Conservation (phyloP, 2,329 filamentous ascomycete species). For the Xylariaceae sp. region DNA sequence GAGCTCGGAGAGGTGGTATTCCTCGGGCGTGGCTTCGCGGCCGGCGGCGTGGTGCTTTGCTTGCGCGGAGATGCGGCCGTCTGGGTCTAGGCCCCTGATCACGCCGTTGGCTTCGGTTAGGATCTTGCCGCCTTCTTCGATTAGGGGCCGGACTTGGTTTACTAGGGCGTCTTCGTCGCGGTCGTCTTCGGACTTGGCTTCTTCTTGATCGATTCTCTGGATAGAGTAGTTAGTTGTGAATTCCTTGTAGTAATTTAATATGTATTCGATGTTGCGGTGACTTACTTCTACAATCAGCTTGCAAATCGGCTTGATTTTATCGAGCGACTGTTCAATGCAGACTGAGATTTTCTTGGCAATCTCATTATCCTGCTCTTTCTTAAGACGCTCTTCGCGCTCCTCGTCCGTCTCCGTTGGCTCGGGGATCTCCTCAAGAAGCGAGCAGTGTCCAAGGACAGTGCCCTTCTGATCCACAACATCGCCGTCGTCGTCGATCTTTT, state of each 20-base stretch:
- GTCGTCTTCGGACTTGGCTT: constrained; percentile 78
- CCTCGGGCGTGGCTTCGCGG: constrained; percentile 74
- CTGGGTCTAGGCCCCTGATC: constrained; percentile 83
- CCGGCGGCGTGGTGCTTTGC: constrained; percentile 76
- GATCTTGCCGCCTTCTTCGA: constrained; percentile 79
- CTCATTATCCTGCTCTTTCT: constrained; percentile 65
- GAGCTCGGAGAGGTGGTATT: constrained; percentile 77
- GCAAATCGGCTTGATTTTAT: constrained; percentile 79
- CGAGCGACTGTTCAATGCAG: constrained; percentile 73
- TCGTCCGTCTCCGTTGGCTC: constrained; percentile 54
- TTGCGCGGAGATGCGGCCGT: constrained; percentile 77
- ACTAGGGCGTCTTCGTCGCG: constrained; percentile 88
- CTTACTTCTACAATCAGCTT: constrained; percentile 77
- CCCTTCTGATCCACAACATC: constrained; percentile 69
- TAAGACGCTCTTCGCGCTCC: constrained; percentile 52
- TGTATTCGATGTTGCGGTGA: constrained; percentile 6
- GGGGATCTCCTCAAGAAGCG: constrained; percentile 58
- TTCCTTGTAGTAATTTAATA: neutral
- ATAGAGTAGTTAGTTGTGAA: constrained; percentile 27
- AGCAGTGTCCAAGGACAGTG: constrained; percentile 62
- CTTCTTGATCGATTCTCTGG: constrained; percentile 72
- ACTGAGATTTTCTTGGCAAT: constrained; percentile 70
- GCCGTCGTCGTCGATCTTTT: constrained; percentile 66
- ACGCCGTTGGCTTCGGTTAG: constrained; percentile 82
- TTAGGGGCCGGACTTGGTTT: constrained; percentile 77